Evolutionary conservation across 2,329 filamentous ascomycete species (phyloP).

Genomic region (Annulohypoxylon truncatum): DNA sequence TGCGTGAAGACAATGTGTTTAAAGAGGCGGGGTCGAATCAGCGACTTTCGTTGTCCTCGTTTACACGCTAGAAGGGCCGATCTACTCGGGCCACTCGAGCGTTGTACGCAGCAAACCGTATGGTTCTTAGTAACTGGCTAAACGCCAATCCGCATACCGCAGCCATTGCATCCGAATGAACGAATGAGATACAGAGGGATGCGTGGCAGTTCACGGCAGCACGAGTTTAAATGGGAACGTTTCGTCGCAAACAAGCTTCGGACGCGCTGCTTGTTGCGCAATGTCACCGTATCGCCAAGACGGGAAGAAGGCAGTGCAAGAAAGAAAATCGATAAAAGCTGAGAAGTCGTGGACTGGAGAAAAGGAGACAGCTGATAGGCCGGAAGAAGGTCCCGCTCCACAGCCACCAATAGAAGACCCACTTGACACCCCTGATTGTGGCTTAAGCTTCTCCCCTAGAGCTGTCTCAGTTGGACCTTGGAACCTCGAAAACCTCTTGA

Average conservation of each 20-base stretch:
- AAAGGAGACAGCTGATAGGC: background rate
- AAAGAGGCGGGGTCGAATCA: constrained; percentile 20
- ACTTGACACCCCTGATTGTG: constrained; percentile 29
- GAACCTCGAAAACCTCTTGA: constrained; percentile 25
- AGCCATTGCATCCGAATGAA: constrained; percentile 6
- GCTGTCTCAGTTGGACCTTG: constrained; percentile 27
- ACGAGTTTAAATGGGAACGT: constrained; percentile 23
- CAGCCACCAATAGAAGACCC: constrained; percentile 19
- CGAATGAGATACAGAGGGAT: constrained; percentile 20
- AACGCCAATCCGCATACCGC: constrained; percentile 9
- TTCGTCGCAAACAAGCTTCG: constrained; percentile 10
- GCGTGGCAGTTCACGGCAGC: constrained; percentile 23
- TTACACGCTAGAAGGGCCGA: constrained; percentile 10
- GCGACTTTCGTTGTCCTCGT: background rate
- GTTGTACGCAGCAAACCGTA: constrained; percentile 21
- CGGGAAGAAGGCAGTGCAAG: constrained; percentile 31
- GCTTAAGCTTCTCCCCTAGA: constrained; percentile 33
- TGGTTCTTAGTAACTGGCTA: constrained; percentile 13
- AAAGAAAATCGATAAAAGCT: background rate
- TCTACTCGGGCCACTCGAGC: background rate
- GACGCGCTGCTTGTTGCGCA: constrained; percentile 25
- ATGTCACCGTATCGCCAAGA: constrained; percentile 26
- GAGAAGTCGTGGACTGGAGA: background rate
- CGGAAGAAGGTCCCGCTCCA: constrained; percentile 5
- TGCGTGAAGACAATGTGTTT: background rate